phyloP scores from a whole-genome alignment of 1,284 basidiomycete species.

The Kwoniella shivajii region DNA sequence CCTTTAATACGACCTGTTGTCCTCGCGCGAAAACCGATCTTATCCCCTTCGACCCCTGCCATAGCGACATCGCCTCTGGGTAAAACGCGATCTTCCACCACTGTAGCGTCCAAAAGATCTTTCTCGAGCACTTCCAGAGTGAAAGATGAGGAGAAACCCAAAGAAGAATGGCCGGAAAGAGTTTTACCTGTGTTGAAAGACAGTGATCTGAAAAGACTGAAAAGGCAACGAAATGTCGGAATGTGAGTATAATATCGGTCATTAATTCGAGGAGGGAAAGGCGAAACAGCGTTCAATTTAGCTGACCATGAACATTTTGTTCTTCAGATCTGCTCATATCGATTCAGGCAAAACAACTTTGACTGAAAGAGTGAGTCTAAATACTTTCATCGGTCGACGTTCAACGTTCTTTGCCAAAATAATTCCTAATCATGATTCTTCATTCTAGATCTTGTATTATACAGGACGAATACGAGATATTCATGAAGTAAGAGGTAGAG shows the following conservation, averaged over 20 bases:
- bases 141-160: conserved; percentile 27
- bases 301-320: background rate
- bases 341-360: conserved; percentile 98
- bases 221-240: conserved; percentile 54
- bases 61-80: conserved; percentile 1
- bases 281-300: no score
- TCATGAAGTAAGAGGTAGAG: conserved; percentile 94
- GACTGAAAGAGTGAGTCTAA: conserved; percentile 78
- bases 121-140: conserved; percentile 28
- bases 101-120: conserved; percentile 17
- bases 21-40: conserved; percentile 11
- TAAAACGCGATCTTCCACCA: background rate
- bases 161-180: conserved; percentile 44
- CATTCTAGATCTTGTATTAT: conserved; percentile 70
- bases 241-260: no score
- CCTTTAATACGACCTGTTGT: conserved; percentile 12
- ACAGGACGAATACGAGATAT: conserved; percentile 95
- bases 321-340: conserved; percentile 74
- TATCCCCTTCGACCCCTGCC: conserved; percentile 1
- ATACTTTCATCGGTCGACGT: background rate
- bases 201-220: conserved; percentile 42
- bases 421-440: background rate
- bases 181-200: conserved; percentile 46
- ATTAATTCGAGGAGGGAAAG: no score
- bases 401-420: background rate